Percentiles rank a stretch among this genome's conserved stretches.
phyloP scores from a whole-genome alignment of 139 green algal genomes.

The Klebsormidium nitens region DNA sequence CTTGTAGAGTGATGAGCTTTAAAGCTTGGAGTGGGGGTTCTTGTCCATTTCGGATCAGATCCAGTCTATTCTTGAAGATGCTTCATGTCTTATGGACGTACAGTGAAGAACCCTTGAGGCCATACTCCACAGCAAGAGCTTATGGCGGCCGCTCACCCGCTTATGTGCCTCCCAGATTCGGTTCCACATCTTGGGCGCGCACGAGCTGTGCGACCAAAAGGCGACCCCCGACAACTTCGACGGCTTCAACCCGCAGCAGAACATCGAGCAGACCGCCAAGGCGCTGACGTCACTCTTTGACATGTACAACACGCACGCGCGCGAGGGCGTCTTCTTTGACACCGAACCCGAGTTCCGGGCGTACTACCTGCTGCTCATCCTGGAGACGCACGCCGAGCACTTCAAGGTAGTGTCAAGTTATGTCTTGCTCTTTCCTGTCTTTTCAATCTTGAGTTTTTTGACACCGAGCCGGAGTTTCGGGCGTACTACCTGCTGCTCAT shows the following conservation, averaged over 20 bases:
- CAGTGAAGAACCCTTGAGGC: no score
- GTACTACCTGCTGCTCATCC: conserved; percentile 63
- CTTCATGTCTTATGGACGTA: no score
- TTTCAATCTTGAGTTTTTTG: no score
- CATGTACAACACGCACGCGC: conserved; percentile 57
- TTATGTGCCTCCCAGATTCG: conserved; percentile 46
- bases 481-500: conserved; percentile 65
- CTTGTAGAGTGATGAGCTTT: no score
- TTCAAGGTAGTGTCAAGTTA: no score
- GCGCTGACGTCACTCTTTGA: conserved; percentile 57
- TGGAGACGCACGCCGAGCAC: conserved; percentile 62
- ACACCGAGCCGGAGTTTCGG: conserved; percentile 62
- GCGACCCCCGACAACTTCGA: conserved; percentile 35
- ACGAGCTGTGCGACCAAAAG: conserved; percentile 55
- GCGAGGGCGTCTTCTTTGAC: not conserved
- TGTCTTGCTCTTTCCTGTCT: no score
- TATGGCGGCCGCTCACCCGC: not conserved
- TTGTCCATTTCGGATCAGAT: no score
- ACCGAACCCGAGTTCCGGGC: conserved; percentile 64
- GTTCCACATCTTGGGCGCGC: conserved; percentile 70
- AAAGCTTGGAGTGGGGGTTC: no score
- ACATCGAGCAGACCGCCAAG: conserved; percentile 80
- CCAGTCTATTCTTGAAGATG: no score
- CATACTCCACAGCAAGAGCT: not conserved
- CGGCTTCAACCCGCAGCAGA: conserved; percentile 74